phyloP scores from a whole-genome alignment of 164 flowering plant genomes.

The Dillenia turbinata region DNA sequence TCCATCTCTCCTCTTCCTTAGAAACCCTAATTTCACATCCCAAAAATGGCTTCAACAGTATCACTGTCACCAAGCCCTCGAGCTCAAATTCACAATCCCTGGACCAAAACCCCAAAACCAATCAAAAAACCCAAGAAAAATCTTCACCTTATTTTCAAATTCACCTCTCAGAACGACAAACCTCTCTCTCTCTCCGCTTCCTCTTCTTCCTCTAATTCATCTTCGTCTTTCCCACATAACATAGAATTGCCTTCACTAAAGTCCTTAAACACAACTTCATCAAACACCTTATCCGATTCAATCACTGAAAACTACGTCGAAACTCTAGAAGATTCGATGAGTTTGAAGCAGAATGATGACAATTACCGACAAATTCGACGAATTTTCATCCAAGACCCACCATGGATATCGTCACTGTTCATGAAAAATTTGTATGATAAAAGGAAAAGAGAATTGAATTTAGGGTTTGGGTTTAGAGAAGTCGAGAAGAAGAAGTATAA shows the following conservation, averaged over 20 bases:
- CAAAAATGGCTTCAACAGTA: conserved; percentile 49
- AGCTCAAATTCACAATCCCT: conserved; percentile 26
- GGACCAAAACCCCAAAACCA: conserved; percentile 17
- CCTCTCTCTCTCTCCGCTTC: background rate
- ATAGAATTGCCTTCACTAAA: conserved; percentile 19
- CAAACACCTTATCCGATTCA: conserved; percentile 30
- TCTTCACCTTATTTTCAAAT: conserved; percentile 14
- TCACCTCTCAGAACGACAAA: conserved; percentile 2
- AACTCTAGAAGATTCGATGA: conserved; percentile 22
- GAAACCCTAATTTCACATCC: conserved; percentile 1
- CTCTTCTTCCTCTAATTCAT: conserved; percentile 4
- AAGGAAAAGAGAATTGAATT: conserved; percentile 1
- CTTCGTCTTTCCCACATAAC: conserved; percentile 27
- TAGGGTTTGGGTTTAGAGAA: conserved; percentile 24
- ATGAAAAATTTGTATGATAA: conserved; percentile 22
- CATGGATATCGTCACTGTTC: conserved; percentile 54
- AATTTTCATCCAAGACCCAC: conserved; percentile 59
- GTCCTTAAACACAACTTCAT: conserved; percentile 1
- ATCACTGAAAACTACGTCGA: conserved; percentile 23
- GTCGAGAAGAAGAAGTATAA: conserved; percentile 47
- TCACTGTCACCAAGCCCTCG: conserved; percentile 31
- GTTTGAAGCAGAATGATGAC: conserved; percentile 4
- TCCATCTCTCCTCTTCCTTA: conserved; percentile 7
- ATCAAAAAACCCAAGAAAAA: conserved; percentile 13
- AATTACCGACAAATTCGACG: conserved; percentile 13